These are phyloP conservation scores for Vitis amurensis DNA, from an alignment of 164 flowering plant genomes.

Conservation along the genomic window DNA sequence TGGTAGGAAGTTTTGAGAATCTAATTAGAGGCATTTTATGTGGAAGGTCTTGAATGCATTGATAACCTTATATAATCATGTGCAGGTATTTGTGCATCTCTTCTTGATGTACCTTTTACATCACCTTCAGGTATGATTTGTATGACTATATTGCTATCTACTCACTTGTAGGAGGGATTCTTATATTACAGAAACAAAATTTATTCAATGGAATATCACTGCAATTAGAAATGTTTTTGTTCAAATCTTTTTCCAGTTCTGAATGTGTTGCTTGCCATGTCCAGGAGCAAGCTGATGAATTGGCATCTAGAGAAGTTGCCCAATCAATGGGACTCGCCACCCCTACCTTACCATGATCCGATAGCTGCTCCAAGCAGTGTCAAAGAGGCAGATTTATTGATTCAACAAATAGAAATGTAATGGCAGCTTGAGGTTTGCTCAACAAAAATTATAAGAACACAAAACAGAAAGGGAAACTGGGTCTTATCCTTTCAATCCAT, in stretches of 20 bases:
- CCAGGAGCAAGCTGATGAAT: conserved; percentile 75
- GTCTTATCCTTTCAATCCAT: no score
- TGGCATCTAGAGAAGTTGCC: conserved; percentile 63
- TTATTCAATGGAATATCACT: background rate
- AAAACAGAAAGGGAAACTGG: no score
- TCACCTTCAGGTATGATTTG: conserved; percentile 79
- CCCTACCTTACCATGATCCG: conserved; percentile 51
- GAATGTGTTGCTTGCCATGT: conserved; percentile 5
- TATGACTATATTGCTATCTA: background rate
- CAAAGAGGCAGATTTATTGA: background rate
- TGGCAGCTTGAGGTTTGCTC: no score
- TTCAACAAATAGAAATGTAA: no score
- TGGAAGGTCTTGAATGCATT: conserved; percentile 4
- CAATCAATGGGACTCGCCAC: conserved; percentile 69
- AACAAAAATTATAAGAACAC: no score
- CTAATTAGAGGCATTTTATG: background rate
- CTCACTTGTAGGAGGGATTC: background rate
- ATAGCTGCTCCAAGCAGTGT: background rate
- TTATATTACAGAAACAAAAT: background rate
- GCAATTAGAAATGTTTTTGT: background rate
- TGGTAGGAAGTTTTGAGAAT: conserved; percentile 43
- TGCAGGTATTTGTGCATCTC: conserved; percentile 98
- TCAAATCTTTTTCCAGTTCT: background rate
- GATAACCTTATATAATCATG: conserved; percentile 1
- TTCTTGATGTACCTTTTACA: conserved; percentile 97